Conservation (phyloP, 805 yeast species). For the Lachancea waltii region DNA sequence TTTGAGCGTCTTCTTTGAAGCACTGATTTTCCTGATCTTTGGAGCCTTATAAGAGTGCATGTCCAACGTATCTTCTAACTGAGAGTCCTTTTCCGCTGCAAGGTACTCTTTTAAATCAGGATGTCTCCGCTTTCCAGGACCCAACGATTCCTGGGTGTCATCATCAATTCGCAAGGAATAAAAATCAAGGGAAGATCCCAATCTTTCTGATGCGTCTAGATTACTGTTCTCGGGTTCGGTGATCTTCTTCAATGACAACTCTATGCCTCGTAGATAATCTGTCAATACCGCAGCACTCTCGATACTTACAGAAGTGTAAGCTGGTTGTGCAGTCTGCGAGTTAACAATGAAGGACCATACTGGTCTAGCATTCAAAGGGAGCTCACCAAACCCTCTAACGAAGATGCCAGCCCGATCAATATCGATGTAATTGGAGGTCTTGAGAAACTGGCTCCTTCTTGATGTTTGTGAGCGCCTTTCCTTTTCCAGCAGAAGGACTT, state of each 20-base stretch:
- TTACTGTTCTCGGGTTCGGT: too few species aligned
- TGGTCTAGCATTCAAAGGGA: slow-evolving; percentile 11
- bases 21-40: slow-evolving; percentile 29
- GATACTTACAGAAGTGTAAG: slow-evolving; percentile 16
- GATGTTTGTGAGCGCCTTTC: slow-evolving; percentile 10
- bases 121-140: slow-evolving; percentile 18
- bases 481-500: slow-evolving; percentile 7
- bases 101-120: slow-evolving; percentile 18
- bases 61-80: slow-evolving; percentile 15
- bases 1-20: slow-evolving; percentile 28
- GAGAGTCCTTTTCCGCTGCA: slow-evolving; percentile 16
- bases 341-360: slow-evolving; percentile 17
- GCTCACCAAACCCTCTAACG: slow-evolving; percentile 10
- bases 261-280: slow-evolving; percentile 1
- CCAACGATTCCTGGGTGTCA: slow-evolving; percentile 12
- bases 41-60: background rate
- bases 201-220: too few species aligned
- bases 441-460: slow-evolving; percentile 1
- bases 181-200: slow-evolving; percentile 17
- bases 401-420: slow-evolving; percentile 22
- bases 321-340: slow-evolving; percentile 16
- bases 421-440: slow-evolving; percentile 17
- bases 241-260: background rate
- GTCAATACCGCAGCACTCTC: background rate
- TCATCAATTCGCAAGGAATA: slow-evolving; percentile 17